Evolutionary conservation across 1,284 basidiomycete genomes (phyloP).

Genomic region (Microbotryum violaceum): DNA sequence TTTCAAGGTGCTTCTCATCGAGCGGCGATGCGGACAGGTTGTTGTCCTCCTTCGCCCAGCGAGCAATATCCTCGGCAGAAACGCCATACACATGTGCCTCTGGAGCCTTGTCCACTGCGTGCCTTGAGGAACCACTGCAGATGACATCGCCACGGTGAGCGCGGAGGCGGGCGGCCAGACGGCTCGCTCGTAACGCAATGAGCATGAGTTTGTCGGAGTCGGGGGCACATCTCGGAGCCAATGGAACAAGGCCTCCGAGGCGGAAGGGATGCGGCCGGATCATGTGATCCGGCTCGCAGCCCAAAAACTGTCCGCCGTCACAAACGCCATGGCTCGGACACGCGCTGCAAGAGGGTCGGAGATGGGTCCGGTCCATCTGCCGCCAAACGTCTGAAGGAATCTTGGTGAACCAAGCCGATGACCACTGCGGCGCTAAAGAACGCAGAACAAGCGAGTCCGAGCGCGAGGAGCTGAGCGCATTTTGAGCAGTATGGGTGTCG

Average conservation of each 20-base stretch:
- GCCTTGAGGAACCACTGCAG: constrained; percentile 13
- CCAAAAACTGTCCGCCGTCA: constrained; percentile 51
- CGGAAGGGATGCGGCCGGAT: constrained; percentile 57
- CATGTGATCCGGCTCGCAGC: constrained; percentile 69
- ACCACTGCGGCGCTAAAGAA: constrained; percentile 1
- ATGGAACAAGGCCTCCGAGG: constrained; percentile 46
- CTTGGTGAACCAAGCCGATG: background rate
- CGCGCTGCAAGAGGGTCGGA: constrained; percentile 55
- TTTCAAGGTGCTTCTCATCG: constrained; percentile 64
- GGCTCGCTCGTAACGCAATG: constrained; percentile 68
- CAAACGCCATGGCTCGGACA: constrained; percentile 80
- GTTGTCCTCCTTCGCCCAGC: no score
- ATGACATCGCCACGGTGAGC: constrained; percentile 37
- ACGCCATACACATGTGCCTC: no score
- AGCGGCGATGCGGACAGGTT: constrained; percentile 41
- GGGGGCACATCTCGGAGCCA: constrained; percentile 71
- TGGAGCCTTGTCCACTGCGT: no score
- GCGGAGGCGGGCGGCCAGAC: constrained; percentile 53
- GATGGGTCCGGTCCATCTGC: constrained; percentile 41
- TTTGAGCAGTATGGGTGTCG: constrained; percentile 58
- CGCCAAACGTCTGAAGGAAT: background rate
- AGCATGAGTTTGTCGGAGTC: constrained; percentile 71
- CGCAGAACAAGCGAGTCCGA: constrained; percentile 10
- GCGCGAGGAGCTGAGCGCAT: constrained; percentile 48
- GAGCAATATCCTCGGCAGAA: no score